phyloP scores from a whole-genome alignment of 176 grass and related monocot species.

The Puya raimondii region DNA sequence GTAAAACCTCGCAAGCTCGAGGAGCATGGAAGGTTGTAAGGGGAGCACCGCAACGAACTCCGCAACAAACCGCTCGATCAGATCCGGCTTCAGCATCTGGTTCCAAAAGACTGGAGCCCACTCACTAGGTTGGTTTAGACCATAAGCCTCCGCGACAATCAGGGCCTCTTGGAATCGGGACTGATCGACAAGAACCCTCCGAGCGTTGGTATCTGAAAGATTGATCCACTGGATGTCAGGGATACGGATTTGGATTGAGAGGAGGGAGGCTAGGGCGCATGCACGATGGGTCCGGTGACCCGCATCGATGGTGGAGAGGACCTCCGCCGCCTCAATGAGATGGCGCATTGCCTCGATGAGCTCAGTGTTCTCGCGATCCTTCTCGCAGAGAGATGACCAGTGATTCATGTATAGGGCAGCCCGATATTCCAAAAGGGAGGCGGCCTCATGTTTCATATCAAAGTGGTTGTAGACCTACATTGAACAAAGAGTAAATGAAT shows the following conservation, averaged over 20 bases:
- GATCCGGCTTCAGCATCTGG: slow-evolving; percentile 76
- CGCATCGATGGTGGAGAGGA: slow-evolving; percentile 86
- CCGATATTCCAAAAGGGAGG: slow-evolving; percentile 70
- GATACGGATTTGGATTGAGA: slow-evolving; percentile 88
- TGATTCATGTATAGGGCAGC: slow-evolving; percentile 68
- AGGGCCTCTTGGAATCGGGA: slow-evolving; percentile 93
- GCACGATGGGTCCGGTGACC: slow-evolving; percentile 69
- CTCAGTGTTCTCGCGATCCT: slow-evolving; percentile 61
- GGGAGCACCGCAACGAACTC: slow-evolving; percentile 80
- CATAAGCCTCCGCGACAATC: slow-evolving; percentile 86
- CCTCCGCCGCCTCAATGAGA: slow-evolving; percentile 69
- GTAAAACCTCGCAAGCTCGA: slow-evolving; percentile 83
- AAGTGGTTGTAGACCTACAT: slow-evolving; percentile 88
- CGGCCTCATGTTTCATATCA: slow-evolving; percentile 94
- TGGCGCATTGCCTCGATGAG: slow-evolving; percentile 83
- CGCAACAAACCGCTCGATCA: slow-evolving; percentile 78
- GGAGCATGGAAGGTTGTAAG: slow-evolving; percentile 71
- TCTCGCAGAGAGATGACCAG: slow-evolving; percentile 51
- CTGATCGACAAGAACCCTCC: slow-evolving; percentile 63
- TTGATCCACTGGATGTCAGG: slow-evolving; percentile 81
- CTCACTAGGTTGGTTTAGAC: slow-evolving; percentile 75
- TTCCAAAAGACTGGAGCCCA: slow-evolving; percentile 93
- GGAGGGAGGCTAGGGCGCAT: slow-evolving; percentile 66
- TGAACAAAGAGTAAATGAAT: background rate
- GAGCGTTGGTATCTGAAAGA: slow-evolving; percentile 73